Evolutionary conservation across 2,329 filamentous ascomycete species (phyloP).

Genomic region (Colletotrichum theobromicola): DNA sequence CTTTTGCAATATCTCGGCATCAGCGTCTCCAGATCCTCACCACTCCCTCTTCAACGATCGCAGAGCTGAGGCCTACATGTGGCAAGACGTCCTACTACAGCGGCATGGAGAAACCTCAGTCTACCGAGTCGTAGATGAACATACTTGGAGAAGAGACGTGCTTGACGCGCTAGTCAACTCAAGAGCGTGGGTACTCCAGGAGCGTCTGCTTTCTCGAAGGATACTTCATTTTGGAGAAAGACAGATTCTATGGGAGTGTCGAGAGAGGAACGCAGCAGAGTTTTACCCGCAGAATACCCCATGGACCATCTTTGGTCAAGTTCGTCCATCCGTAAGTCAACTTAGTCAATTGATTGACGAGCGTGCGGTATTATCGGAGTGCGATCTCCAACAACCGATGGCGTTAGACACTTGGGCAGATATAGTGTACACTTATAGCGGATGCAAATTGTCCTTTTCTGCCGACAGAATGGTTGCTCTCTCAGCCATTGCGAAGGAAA

Average conservation of each 20-base stretch:
- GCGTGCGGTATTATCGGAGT: no score
- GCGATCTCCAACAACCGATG: no score
- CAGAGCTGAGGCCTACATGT: neutral
- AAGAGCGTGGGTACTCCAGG: slow-evolving; percentile 5
- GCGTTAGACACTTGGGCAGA: neutral
- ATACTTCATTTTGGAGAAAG: neutral
- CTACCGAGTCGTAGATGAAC: neutral
- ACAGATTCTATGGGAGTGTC: slow-evolving; percentile 3
- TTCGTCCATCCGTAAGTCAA: neutral
- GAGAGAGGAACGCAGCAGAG: neutral
- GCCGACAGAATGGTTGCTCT: neutral
- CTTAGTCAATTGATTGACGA: neutral
- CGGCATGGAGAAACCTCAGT: no score
- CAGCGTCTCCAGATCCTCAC: neutral
- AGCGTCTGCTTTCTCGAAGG: neutral
- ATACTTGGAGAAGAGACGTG: neutral
- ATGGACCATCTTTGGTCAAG: neutral
- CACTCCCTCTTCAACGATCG: neutral
- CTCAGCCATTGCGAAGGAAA: neutral
- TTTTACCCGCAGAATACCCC: neutral
- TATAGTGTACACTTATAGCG: neutral
- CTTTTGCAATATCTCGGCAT: slow-evolving; percentile 26
- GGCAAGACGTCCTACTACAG: neutral
- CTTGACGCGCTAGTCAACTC: neutral
- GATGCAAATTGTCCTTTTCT: neutral